phyloP scores from a whole-genome alignment of 495 filamentous ascomycete species.

The Aspergillus bertholletiae region DNA sequence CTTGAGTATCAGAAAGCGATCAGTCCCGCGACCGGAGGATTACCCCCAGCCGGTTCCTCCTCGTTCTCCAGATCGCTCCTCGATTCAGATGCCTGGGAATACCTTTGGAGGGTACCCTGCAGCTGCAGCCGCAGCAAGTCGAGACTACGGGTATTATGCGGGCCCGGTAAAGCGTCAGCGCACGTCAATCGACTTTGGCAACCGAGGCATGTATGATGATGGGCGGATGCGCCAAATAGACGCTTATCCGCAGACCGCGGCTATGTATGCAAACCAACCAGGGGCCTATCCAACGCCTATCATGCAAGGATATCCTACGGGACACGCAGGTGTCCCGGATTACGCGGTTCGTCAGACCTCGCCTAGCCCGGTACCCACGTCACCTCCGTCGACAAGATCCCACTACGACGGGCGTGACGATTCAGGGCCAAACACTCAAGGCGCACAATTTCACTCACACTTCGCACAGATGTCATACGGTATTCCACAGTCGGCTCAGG shows the following conservation, averaged over 20 bases:
- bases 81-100: constrained; percentile 35
- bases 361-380: neutral
- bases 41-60: constrained; percentile 33
- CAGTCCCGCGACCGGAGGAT: constrained; percentile 36
- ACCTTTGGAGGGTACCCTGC: constrained; percentile 36
- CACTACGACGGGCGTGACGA: neutral
- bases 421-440: neutral
- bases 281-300: constrained; percentile 35
- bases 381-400: neutral
- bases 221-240: constrained; percentile 40
- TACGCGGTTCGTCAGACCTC: constrained; percentile 37
- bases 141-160: constrained; percentile 38
- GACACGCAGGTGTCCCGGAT: constrained; percentile 38
- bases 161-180: constrained; percentile 39
- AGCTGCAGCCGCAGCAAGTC: constrained; percentile 20
- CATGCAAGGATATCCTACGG: constrained; percentile 36
- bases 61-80: constrained; percentile 40
- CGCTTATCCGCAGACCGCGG: constrained; percentile 34
- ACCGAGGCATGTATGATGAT: constrained; percentile 41
- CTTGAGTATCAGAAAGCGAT: constrained; percentile 34
- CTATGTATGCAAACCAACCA: constrained; percentile 37
- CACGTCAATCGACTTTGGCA: constrained; percentile 42
- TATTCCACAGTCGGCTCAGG: constrained; percentile 28
- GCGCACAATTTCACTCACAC: constrained; percentile 1
- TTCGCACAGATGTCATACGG: constrained; percentile 33